A percentile compares a stretch with the other conserved stretches of the same genome.
Conservation (phyloP, 2,329 filamentous ascomycete genomes). For the Apiospora koreana region DNA sequence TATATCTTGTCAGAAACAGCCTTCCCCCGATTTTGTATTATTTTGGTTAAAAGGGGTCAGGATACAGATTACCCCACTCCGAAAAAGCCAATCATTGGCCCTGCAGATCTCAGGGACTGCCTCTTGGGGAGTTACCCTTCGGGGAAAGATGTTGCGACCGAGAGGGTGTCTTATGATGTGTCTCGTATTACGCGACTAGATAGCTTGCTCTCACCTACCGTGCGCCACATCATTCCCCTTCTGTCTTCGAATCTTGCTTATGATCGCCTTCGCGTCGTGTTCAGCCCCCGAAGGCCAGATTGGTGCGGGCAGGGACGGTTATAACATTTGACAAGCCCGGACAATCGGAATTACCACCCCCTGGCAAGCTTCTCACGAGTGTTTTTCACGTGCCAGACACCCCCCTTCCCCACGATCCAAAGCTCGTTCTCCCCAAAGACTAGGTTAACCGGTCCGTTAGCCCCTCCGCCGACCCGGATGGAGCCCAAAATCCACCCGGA, state of each 20-base stretch:
- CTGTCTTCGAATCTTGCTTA: too few relatives aligned
- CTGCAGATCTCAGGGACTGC: neutral
- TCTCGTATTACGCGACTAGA: neutral
- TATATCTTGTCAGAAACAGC: too few relatives aligned
- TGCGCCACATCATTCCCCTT: too few relatives aligned
- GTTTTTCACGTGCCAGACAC: slow-evolving; percentile 1
- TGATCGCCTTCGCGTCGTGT: too few relatives aligned
- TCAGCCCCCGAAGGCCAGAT: too few relatives aligned
- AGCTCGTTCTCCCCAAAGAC: neutral
- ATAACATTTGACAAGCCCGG: too few relatives aligned
- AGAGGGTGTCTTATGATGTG: neutral
- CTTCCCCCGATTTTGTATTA: neutral
- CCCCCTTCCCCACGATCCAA: neutral
- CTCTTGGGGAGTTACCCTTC: neutral
- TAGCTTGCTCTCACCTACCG: too few relatives aligned
- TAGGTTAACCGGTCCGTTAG: neutral
- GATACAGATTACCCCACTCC: neutral
- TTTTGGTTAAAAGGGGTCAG: neutral
- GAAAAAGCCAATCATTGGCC: neutral
- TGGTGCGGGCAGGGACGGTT: too few relatives aligned
- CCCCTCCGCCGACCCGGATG: neutral
- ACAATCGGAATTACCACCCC: neutral
- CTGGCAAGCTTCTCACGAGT: neutral
- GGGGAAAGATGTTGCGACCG: neutral
- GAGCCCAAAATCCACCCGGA: slow-evolving; percentile 5